Conservation (phyloP, 108 stramenopile species). For the Nitzschia sp. region DNA sequence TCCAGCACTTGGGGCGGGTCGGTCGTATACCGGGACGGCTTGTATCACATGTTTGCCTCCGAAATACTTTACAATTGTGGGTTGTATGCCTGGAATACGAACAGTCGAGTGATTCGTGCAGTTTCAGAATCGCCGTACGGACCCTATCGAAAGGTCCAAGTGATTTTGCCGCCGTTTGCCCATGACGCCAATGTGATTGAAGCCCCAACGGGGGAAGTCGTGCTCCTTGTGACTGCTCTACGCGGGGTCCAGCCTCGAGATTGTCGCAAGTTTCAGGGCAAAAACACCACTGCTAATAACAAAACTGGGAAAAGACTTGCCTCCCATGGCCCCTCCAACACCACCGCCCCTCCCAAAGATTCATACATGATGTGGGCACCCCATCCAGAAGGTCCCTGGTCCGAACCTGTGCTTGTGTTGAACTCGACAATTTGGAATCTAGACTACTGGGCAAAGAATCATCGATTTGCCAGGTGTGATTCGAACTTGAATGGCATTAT, state of each 20-base stretch:
- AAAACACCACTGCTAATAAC: not conserved
- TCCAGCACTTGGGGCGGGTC: slow-evolving; percentile 37
- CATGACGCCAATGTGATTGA: slow-evolving; percentile 30
- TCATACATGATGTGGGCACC: slow-evolving; percentile 36
- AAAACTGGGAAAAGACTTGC: not conserved
- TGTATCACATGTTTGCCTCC: slow-evolving; percentile 39
- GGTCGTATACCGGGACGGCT: slow-evolving; percentile 16
- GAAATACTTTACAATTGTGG: slow-evolving; percentile 29
- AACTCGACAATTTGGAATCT: slow-evolving; percentile 36
- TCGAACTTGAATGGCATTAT: slow-evolving; percentile 35
- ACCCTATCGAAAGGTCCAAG: slow-evolving; percentile 23
- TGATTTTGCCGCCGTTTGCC: slow-evolving; percentile 30
- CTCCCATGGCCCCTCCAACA: not conserved
- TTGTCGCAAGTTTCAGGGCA: not conserved
- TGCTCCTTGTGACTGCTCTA: slow-evolving; percentile 24
- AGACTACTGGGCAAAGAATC: slow-evolving; percentile 30
- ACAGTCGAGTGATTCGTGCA: slow-evolving; percentile 32
- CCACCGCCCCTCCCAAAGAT: slow-evolving; percentile 32
- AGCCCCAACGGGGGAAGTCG: slow-evolving; percentile 20
- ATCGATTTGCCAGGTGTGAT: slow-evolving; percentile 29
- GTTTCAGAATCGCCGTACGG: slow-evolving; percentile 23
- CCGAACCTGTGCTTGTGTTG: slow-evolving; percentile 30
- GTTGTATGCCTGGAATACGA: slow-evolving; percentile 28
- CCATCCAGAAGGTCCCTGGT: slow-evolving; percentile 33
- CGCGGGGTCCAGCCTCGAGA: slow-evolving; percentile 17